Conservation (phyloP, 2,329 filamentous ascomycete genomes). For the Xenosphaeropsis pyriputrescens region DNA sequence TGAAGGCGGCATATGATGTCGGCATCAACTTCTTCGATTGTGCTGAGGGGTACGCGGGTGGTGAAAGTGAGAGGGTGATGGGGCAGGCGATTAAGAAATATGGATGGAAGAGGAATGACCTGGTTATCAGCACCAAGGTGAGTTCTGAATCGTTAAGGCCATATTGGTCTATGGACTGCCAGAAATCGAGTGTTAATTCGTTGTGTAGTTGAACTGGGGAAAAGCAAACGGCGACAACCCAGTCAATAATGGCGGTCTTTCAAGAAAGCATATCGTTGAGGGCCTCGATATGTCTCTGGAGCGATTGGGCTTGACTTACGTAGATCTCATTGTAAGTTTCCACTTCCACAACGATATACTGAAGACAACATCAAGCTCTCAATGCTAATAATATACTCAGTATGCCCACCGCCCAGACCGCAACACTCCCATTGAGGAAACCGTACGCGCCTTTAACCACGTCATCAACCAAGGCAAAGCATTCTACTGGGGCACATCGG, state of each 20-base stretch:
- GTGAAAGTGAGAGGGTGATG: slow-evolving; percentile 38
- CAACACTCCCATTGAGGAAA: slow-evolving; percentile 56
- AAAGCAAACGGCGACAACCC: slow-evolving; percentile 40
- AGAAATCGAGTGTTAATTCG: neutral
- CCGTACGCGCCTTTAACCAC: slow-evolving; percentile 56
- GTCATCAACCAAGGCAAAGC: slow-evolving; percentile 53
- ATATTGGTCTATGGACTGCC: neutral
- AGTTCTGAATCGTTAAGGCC: slow-evolving; percentile 1
- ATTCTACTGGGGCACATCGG: slow-evolving; percentile 57
- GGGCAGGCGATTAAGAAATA: slow-evolving; percentile 40
- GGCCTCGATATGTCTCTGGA: slow-evolving; percentile 44
- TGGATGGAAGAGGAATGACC: slow-evolving; percentile 38
- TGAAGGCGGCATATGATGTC: slow-evolving; percentile 42
- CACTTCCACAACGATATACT: too few relatives aligned
- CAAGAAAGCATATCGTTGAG: slow-evolving; percentile 56
- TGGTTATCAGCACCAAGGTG: slow-evolving; percentile 41
- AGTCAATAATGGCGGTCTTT: slow-evolving; percentile 53
- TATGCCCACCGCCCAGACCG: slow-evolving; percentile 57
- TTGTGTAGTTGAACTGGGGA: slow-evolving; percentile 48
- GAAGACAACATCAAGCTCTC: too few relatives aligned
- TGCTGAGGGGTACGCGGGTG: slow-evolving; percentile 36
- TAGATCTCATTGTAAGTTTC: slow-evolving; percentile 37
- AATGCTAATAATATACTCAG: neutral
- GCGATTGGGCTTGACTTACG: slow-evolving; percentile 41
- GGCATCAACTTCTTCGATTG: slow-evolving; percentile 45